phyloP scores from a whole-genome alignment of 495 filamentous ascomycete species.

The Neurospora sublineolata region DNA sequence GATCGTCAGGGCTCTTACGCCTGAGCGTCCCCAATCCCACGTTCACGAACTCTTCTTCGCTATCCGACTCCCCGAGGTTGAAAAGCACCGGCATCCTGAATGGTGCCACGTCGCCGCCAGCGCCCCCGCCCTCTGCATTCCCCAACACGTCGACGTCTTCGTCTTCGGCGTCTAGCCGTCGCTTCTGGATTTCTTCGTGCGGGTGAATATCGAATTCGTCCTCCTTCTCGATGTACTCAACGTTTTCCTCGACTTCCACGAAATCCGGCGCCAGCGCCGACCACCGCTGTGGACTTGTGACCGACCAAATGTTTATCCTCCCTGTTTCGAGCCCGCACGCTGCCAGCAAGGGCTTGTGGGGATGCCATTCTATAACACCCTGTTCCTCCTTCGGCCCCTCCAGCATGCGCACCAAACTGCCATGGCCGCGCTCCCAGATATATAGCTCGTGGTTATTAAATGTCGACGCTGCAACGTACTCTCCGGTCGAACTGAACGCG shows the following conservation, averaged over 20 bases:
- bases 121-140: conserved; percentile 39
- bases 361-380: conserved; percentile 94
- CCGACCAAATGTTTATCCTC: conserved; percentile 85
- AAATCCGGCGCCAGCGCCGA: conserved; percentile 95
- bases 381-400: conserved; percentile 93
- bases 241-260: conserved; percentile 93
- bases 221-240: conserved; percentile 88
- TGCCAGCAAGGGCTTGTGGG: conserved; percentile 72
- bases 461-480: conserved; percentile 85
- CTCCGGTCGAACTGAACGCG: conserved; percentile 81
- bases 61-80: conserved; percentile 61
- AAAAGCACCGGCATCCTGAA: conserved; percentile 85
- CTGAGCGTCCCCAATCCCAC: conserved; percentile 78
- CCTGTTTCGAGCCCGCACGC: conserved; percentile 85
- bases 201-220: conserved; percentile 98
- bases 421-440: conserved; percentile 90
- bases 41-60: conserved; percentile 80
- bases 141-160: conserved; percentile 81
- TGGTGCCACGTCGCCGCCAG: conserved; percentile 42
- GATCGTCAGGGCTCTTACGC: conserved; percentile 48
- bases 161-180: conserved; percentile 71
- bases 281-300: conserved; percentile 87
- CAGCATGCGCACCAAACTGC: conserved; percentile 89
- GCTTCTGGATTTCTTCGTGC: conserved; percentile 86
- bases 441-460: conserved; percentile 98